Percentiles rank a stretch among this genome's conserved stretches.
These are phyloP conservation scores for Blastobotrys apis DNA, from an alignment of 1,139 yeast species.

Conservation along the genomic window DNA sequence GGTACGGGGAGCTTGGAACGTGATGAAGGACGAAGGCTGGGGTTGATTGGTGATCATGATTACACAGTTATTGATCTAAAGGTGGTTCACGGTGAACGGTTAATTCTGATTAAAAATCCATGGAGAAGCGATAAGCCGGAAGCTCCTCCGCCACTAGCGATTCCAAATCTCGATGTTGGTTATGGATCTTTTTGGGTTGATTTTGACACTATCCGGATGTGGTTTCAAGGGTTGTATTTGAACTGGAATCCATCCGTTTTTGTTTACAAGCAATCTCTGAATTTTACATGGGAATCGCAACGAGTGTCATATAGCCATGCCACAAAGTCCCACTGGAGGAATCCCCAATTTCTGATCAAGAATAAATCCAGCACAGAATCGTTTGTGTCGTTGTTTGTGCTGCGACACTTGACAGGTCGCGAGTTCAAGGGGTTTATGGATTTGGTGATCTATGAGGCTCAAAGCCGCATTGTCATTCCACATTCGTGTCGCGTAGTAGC, in stretches of 20 bases:
- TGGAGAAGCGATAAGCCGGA: constrained; percentile 35
- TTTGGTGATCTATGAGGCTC: constrained; percentile 25
- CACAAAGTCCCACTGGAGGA: constrained; percentile 10
- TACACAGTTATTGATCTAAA: constrained; percentile 49
- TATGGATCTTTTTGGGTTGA: constrained; percentile 33
- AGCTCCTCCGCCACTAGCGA: constrained; percentile 6
- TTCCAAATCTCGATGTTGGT: constrained; percentile 10
- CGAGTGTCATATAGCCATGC: constrained; percentile 14
- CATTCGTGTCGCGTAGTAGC: constrained; percentile 20
- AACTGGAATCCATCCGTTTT: constrained; percentile 59
- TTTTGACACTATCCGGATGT: constrained; percentile 38
- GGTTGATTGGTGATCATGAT: constrained; percentile 62
- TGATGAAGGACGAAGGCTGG: constrained; percentile 38
- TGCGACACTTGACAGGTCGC: constrained; percentile 23
- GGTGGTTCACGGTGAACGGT: constrained; percentile 24
- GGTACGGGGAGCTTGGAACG: constrained; percentile 58
- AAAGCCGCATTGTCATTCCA: constrained; percentile 18
- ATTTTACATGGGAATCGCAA: constrained; percentile 34
- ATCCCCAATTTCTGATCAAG: constrained; percentile 42
- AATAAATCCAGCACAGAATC: constrained; percentile 36
- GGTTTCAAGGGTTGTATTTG: constrained; percentile 56
- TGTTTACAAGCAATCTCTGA: constrained; percentile 29
- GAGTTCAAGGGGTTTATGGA: constrained; percentile 22
- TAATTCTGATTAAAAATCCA: constrained; percentile 51
- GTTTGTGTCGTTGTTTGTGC: constrained; percentile 48